These are phyloP conservation scores for Tuber melanosporum DNA, from an alignment of 495 filamentous ascomycete species.

Conservation along the genomic window DNA sequence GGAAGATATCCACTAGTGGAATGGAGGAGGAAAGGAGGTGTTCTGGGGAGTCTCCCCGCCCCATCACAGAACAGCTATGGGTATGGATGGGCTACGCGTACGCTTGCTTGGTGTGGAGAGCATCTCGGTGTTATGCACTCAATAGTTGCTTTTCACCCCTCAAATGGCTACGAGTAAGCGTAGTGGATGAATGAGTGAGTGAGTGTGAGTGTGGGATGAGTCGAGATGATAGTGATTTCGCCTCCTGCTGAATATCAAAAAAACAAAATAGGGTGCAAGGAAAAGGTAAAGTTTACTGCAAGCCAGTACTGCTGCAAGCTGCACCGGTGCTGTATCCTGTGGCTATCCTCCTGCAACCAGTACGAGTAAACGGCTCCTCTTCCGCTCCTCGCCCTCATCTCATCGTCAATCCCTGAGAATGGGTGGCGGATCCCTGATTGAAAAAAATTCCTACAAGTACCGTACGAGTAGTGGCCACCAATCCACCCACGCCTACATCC, in stretches of 20 bases:
- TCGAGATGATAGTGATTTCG: conserved; percentile 2
- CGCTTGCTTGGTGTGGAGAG: not conserved
- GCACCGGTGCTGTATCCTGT: not conserved
- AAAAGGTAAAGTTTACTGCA: not conserved
- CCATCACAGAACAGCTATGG: not conserved
- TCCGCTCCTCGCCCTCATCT: not conserved
- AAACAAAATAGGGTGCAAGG: not conserved
- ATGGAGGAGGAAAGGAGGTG: not conserved
- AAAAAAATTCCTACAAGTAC: not conserved
- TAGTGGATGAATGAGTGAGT: not conserved
- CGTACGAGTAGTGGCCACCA: not conserved
- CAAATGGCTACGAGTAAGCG: not conserved
- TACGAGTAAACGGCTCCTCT: not conserved
- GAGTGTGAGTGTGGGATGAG: not conserved
- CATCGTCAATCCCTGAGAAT: not conserved
- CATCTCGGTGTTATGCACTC: not conserved
- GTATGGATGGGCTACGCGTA: not conserved
- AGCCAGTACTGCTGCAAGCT: not conserved
- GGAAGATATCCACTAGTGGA: not conserved
- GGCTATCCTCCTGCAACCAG: not conserved
- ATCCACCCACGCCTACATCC: not conserved
- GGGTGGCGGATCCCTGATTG: not conserved
- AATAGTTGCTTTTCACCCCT: not conserved
- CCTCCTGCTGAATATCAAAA: not conserved
- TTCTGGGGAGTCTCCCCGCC: not conserved